Base-by-base conservation (phyloP, 805 yeast species). In the Suhomyces faveliae region DNA sequence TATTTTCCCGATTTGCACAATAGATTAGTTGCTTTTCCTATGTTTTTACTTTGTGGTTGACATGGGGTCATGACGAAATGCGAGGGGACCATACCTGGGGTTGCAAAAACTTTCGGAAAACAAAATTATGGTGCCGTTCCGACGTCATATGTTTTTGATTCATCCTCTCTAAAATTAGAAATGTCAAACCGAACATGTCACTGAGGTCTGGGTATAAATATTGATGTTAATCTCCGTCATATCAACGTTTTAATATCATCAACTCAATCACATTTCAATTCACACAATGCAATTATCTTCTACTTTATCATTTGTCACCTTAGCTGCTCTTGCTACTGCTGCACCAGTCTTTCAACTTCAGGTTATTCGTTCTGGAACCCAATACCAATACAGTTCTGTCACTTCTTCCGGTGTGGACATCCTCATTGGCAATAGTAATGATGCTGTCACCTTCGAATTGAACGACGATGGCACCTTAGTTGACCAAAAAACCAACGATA, bases 301-400 rank as follows among this genome's bases (percentile, higher is more conserved):
- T 17, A 48, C 60, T 27, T 47, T 62, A 24, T 55, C 63, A 7
- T 46, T 57, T 35, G 48, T 60, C 41, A 46, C 63, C 29, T 30
- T 62, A 20, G 52, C 56, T 46, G 54, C 66, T 47, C 46, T 61
- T 33, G 67, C 65, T 24, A 45, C 57, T 22, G 63, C 68, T 15
- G 63, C 59, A 9, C 53, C 51, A 43, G 45, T 55, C 15, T 54
- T 64, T 46, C 41, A 50, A 21, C 51, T 59, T 13, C 43, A 61
- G 24, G 48, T 58, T 27, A 60, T 63, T 29, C 56, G 58, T 38
- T 63, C 68, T 7, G 69, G 66, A 9, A 54, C 66, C 8, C 45
- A 39, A 7, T 60, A 54, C 56, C 69, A 64, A 35, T 62, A 58
- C 51, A 25, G 43, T 44, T 33, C 48, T 22, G 40, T 49, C 25